Base-by-base conservation (phyloP, 1,139 yeast species). In the Lizanozyma gosingica region DNA sequence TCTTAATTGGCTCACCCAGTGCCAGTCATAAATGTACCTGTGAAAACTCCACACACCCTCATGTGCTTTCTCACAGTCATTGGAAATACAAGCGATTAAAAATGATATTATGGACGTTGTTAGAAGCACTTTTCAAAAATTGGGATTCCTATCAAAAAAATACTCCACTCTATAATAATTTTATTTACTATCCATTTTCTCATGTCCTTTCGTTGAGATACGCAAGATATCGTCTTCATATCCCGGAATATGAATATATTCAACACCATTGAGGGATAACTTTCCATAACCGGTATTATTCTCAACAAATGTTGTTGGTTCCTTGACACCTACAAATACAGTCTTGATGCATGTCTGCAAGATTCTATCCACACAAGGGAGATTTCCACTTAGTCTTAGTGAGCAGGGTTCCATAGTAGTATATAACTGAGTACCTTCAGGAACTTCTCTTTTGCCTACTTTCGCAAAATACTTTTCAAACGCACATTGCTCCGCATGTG, bases 371-470 rank as follows among this genome's bases (percentile, higher is more conserved):
- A 79, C 80, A 60, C 99, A 92, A 0, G 98, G 96, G 40, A 71
- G 56, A 51, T 90, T 90, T 1, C 98, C 98, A 57, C 97, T 88
- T 35, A 92, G 65, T 42, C 99, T 68, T 43, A 76, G 74, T 2
- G 95, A 81, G 56, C 99, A 94, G 0, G 99, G 99, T 54, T 94
- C 99, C 98, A 94, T 94, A 0, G 97, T 86, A 0, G 98, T 92
- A 59, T 86, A 94, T 11, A 92, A 62, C 36, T 83, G 87, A 0
- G 95, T 78, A 0, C 95, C 95, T 15, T 54, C 56, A 0, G 97
- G 97, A 1, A 87, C 69, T 3, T 65, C 66, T 3, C 56, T 48
- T 1, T 53, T 49, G 2, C 76, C 74, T n/a, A 53, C 50, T 16
- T 55, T 40, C 1, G 57, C 50, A 42, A 70, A 78, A 50, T 81